A percentile compares a stretch with the other conserved stretches of the same genome.
Evolutionary conservation across 1,139 yeast species (phyloP).

Genomic region (Lodderomyces orthopsilosis): DNA sequence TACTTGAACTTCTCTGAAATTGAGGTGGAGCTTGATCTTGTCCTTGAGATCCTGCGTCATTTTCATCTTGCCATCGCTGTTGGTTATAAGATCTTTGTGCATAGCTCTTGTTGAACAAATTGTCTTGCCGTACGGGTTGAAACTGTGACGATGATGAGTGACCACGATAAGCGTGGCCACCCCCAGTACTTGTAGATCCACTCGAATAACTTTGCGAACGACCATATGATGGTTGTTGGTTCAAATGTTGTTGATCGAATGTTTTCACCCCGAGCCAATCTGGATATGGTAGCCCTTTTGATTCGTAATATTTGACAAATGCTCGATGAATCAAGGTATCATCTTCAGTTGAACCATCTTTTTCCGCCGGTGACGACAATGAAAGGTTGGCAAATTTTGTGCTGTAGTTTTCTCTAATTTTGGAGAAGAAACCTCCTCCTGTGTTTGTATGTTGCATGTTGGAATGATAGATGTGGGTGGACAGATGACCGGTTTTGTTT

Average conservation of each 20-base stretch:
- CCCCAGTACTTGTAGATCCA: neutral
- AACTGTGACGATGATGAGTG: conserved; percentile 15
- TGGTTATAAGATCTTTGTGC: conserved; percentile 13
- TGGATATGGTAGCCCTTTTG: conserved; percentile 35
- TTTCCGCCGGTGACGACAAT: conserved; percentile 28
- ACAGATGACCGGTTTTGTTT: neutral
- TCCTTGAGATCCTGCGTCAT: conserved; percentile 5
- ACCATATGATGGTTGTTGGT: conserved; percentile 7
- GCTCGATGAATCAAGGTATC: conserved; percentile 48
- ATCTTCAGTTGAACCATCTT: conserved; percentile 38
- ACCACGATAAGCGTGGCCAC: conserved; percentile 6
- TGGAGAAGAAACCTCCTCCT: conserved; percentile 29
- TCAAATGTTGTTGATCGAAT: conserved; percentile 9
- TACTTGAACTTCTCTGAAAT: conserved; percentile 34
- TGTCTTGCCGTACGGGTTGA: conserved; percentile 30
- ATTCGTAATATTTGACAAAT: conserved; percentile 40
- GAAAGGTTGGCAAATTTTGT: conserved; percentile 35
- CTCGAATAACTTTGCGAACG: conserved; percentile 2
- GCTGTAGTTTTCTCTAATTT: conserved; percentile 36
- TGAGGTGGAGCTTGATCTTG: conserved; percentile 11
- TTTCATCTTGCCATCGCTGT: conserved; percentile 11
- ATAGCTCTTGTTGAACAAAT: conserved; percentile 23
- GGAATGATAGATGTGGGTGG: neutral
- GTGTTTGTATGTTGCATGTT: conserved; percentile 8
- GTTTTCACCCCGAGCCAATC: conserved; percentile 43